phyloP scores from a whole-genome alignment of 2,329 filamentous ascomycete species.

The Talaromyces verruculosus region DNA sequence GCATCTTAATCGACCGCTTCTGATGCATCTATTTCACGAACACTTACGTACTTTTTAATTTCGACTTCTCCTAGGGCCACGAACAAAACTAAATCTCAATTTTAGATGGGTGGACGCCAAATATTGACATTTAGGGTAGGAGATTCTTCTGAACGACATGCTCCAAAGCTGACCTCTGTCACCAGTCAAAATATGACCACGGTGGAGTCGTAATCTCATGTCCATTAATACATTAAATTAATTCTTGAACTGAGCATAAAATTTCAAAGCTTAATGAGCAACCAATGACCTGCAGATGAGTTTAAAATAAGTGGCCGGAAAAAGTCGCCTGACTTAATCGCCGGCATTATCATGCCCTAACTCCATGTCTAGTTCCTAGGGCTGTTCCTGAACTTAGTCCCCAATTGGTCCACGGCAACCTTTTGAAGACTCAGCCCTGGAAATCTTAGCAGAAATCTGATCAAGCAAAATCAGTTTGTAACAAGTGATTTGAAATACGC shows the following conservation, averaged over 20 bases:
- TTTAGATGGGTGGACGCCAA: background rate
- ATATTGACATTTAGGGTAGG: too few species aligned
- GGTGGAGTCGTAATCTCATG: background rate
- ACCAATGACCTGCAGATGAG: background rate
- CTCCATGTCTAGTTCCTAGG: background rate
- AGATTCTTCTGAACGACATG: background rate
- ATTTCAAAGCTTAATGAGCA: background rate
- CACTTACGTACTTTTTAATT: background rate
- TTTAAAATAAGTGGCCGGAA: background rate
- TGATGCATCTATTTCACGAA: background rate
- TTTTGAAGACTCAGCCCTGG: background rate
- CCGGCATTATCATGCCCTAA: background rate
- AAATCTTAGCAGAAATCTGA: background rate
- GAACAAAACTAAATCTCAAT: background rate
- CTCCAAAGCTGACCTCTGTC: background rate
- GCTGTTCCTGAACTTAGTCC: background rate
- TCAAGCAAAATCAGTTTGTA: background rate
- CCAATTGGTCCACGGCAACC: background rate
- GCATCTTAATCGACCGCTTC: background rate
- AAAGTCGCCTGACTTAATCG: background rate
- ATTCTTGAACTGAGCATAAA: background rate
- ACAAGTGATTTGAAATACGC: background rate
- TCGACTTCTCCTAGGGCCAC: background rate
- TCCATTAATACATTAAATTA: background rate
- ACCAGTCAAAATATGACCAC: background rate